Percentiles rank a stretch among this genome's conserved stretches.
These are phyloP conservation scores for Jacaranda copaia DNA, from an alignment of 257 asterid species.

Conservation along the genomic window DNA sequence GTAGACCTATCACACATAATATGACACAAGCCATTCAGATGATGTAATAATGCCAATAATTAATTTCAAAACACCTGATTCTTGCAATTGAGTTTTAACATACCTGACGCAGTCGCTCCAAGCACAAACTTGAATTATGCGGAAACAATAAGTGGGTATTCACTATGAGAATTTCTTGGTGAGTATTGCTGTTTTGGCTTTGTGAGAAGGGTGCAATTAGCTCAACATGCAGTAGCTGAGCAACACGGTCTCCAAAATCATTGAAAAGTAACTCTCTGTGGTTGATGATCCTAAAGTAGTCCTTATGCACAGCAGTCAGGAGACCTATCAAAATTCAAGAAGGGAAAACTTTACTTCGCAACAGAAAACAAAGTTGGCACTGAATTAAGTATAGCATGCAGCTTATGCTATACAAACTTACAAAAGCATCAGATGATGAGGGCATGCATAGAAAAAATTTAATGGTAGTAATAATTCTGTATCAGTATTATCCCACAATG, in stretches of 20 bases:
- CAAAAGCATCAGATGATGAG: too few relatives aligned
- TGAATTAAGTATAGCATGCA: background rate
- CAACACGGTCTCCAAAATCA: constrained; percentile 84
- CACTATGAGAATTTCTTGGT: constrained; percentile 70
- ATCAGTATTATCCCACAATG: too few relatives aligned
- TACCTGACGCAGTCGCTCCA: constrained; percentile 79
- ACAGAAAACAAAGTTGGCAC: background rate
- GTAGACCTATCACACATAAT: constrained; percentile 52
- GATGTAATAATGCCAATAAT: background rate
- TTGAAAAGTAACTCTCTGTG: constrained; percentile 70
- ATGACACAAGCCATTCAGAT: background rate
- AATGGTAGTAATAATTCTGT: too few relatives aligned
- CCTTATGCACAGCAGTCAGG: constrained; percentile 71
- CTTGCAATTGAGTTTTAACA: background rate
- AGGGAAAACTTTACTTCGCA: background rate
- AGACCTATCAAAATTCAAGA: constrained; percentile 49
- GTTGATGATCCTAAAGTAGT: constrained; percentile 61
- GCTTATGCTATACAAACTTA: too few relatives aligned
- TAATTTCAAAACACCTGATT: background rate
- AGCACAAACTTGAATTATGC: constrained; percentile 68
- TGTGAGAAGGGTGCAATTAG: constrained; percentile 57
- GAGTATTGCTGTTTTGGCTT: constrained; percentile 46
- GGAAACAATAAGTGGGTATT: constrained; percentile 77
- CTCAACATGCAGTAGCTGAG: constrained; percentile 73
- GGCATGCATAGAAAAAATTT: too few relatives aligned